phyloP scores from a whole-genome alignment of 495 filamentous ascomycete genomes.

The Penicillium robsamsonii region DNA sequence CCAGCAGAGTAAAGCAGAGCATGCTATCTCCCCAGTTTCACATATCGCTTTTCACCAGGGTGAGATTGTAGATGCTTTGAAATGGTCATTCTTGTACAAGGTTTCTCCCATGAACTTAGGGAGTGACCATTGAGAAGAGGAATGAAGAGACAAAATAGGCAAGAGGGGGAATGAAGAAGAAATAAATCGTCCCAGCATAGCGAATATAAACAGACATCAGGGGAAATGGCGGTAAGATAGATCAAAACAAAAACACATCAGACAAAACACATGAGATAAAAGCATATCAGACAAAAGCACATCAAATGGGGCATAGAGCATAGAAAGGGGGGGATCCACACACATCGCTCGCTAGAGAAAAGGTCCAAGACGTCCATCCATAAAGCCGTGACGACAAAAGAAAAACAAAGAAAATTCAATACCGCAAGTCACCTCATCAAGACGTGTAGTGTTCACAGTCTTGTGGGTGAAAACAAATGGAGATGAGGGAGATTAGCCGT shows the following conservation, averaged over 20 bases:
- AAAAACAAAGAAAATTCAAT: constrained; percentile 20
- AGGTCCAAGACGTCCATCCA: constrained; percentile 37
- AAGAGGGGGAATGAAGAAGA: constrained; percentile 15
- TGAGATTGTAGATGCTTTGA: constrained; percentile 4
- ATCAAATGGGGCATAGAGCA: constrained; percentile 12
- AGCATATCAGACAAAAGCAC: constrained; percentile 11
- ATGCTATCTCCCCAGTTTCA: background rate
- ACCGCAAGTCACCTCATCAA: background rate
- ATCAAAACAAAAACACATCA: constrained; percentile 9
- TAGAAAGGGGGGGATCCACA: constrained; percentile 26
- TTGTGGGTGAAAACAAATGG: background rate
- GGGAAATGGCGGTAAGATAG: background rate
- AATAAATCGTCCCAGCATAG: constrained; percentile 38
- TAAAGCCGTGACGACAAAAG: constrained; percentile 34
- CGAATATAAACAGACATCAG: constrained; percentile 40
- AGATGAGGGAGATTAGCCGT: constrained; percentile 33
- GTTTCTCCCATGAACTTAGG: background rate
- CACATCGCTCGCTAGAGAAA: constrained; percentile 45
- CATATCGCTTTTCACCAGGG: background rate
- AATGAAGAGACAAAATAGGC: constrained; percentile 9
- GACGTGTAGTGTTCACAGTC: background rate
- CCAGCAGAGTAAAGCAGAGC: background rate
- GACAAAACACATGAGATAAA: background rate
- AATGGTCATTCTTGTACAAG: constrained; percentile 7
- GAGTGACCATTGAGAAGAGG: background rate